Evolutionary conservation across 345 rosid genomes (phyloP).

Genomic region (Ceriops zippeliana): DNA sequence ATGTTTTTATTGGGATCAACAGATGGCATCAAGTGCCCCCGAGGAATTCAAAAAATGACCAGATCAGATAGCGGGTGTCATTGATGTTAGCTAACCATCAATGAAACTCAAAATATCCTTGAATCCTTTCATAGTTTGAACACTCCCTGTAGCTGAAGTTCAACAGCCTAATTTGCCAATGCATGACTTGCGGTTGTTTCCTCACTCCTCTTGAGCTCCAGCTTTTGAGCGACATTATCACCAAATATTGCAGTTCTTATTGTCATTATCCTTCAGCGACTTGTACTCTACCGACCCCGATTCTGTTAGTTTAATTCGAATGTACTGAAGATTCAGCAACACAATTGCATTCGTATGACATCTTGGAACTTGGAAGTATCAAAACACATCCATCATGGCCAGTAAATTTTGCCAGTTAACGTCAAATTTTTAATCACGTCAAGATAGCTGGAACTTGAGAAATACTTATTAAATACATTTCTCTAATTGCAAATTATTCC

Average conservation of each 20-base stretch:
- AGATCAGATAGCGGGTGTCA: constrained; percentile 35
- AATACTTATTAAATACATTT: background rate
- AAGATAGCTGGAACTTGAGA: background rate
- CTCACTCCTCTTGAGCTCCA: constrained; percentile 21
- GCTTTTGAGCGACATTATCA: background rate
- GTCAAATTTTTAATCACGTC: no score
- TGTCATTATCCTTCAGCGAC: no score
- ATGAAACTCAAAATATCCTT: background rate
- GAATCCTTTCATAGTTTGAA: background rate
- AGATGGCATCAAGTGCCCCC: constrained; percentile 28
- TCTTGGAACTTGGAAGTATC: no score
- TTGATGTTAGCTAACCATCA: constrained; percentile 37
- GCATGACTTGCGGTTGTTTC: constrained; percentile 14
- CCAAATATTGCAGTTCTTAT: background rate
- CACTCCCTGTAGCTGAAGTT: constrained; percentile 6
- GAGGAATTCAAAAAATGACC: constrained; percentile 23
- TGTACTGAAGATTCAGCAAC: background rate
- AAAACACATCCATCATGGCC: no score
- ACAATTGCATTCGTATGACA: background rate
- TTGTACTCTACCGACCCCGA: no score
- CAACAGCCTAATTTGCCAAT: background rate
- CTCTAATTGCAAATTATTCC: constrained; percentile 16
- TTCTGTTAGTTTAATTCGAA: no score
- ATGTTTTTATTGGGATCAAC: background rate
- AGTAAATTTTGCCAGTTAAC: no score